Conservation (phyloP, 371 early-diverging fungal species). For the Fennellomyces sp. region DNA sequence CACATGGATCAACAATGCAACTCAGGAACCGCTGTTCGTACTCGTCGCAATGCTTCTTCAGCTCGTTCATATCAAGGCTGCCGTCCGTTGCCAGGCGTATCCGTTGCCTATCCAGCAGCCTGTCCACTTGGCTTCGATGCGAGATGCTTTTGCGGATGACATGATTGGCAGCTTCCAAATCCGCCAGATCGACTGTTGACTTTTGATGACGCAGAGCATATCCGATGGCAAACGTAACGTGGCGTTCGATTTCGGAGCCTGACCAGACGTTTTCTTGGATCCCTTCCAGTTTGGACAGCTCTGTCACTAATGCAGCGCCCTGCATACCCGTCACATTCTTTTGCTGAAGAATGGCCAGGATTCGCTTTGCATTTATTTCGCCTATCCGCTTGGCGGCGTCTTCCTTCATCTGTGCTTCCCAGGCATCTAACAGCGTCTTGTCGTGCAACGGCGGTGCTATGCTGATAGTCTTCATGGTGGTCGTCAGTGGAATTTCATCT, state of each 20-base stretch:
- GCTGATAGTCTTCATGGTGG: constrained; percentile 29
- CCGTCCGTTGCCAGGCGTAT: constrained; percentile 9
- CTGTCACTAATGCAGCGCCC: constrained; percentile 6
- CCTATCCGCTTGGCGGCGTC: constrained; percentile 39
- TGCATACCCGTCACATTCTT: constrained; percentile 17
- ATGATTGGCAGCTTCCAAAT: constrained; percentile 26
- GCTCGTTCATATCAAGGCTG: constrained; percentile 19
- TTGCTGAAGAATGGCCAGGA: constrained; percentile 28
- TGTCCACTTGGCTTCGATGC: constrained; percentile 7
- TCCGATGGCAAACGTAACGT: constrained; percentile 37
- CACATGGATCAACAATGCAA: constrained; percentile 70
- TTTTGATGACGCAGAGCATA: constrained; percentile 28
- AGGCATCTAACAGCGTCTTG: neutral
- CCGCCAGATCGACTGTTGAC: constrained; percentile 16
- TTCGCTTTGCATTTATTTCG: constrained; percentile 53
- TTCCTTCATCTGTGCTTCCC: constrained; percentile 23
- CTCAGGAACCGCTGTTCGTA: constrained; percentile 64
- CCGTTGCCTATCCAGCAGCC: constrained; percentile 11
- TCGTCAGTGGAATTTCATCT: constrained; percentile 11
- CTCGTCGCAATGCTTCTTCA: constrained; percentile 38
- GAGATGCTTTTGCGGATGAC: constrained; percentile 21
- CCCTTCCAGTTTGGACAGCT: constrained; percentile 17
- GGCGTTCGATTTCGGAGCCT: constrained; percentile 32
- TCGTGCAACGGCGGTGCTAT: constrained; percentile 24
- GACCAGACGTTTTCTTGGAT: constrained; percentile 42